Evolutionary conservation across 192 early-diverging fungal species (phyloP).

Genomic region (Podochytrium sp.): DNA sequence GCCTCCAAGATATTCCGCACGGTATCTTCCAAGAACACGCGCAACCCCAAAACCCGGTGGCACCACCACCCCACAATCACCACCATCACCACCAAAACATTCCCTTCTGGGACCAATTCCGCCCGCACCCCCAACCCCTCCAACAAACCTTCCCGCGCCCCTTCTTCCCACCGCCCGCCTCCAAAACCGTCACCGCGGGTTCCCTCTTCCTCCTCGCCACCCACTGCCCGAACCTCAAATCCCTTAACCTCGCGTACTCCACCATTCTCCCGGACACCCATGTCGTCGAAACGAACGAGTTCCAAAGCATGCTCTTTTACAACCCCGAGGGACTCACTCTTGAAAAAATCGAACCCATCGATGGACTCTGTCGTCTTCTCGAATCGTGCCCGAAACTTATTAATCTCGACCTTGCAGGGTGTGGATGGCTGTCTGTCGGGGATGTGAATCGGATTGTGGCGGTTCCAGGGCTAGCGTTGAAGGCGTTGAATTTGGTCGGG

Average conservation of each 20-base stretch:
- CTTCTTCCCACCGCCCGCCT: too few species aligned
- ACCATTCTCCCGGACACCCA: background rate
- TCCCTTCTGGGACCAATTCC: too few species aligned
- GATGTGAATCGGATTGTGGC: background rate
- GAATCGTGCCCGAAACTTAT: background rate
- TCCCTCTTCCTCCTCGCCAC: background rate
- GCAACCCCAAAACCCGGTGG: too few species aligned
- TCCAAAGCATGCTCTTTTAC: background rate
- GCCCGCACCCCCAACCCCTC: too few species aligned
- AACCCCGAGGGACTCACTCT: background rate
- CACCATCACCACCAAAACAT: too few species aligned
- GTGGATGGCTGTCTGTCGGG: background rate
- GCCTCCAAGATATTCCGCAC: too few species aligned
- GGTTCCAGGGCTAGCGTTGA: background rate
- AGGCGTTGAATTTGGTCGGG: background rate
- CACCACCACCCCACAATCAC: too few species aligned
- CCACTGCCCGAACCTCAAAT: background rate
- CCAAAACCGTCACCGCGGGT: background rate
- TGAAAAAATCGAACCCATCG: background rate
- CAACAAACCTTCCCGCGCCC: too few species aligned
- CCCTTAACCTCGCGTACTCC: background rate
- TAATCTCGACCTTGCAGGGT: slow-evolving; percentile 9
- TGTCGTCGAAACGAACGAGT: background rate
- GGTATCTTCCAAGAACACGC: too few species aligned
- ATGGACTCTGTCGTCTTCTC: background rate